Base-by-base conservation (phyloP, 1,284 basidiomycete species). In the Fomitopsis schrenkii region DNA sequence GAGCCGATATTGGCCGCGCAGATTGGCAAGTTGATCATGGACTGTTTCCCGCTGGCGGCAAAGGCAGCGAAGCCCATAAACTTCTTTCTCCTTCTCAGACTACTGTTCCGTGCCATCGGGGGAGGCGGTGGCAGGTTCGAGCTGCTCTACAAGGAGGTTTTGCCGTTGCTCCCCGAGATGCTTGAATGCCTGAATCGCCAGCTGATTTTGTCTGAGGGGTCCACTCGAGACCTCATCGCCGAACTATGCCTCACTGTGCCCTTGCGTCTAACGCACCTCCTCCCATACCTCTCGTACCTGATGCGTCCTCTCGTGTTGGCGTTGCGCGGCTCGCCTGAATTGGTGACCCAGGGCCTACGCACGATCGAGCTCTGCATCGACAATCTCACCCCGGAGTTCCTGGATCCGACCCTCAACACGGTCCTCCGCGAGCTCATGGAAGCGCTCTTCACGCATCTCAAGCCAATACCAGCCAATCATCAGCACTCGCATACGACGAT, bases 321-420 rank as follows among this genome's bases (percentile, higher is more conserved):
- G 10, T 80, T 99, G 53, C 89, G 92, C 63, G 95, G 95, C 26
- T 86, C 85, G 44, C 84, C 91, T 4, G 97, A 99, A 63, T 86
- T 98, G 55, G 93, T 99, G 61, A 91, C 94, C 50, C 97, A 99
- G 78, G 97, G 97, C 48, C 80, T 99, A 38, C 88, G 98, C 5
- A 99, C 97, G 0, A 85, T 99, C 62, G 98, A 99, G 76, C 83
- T 99, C n/a, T 99, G 97, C 77, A 98, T 99, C 72, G 98, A 99
- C 80, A 99, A 99, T 71, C 83, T 99, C 28, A 98, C 96, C 0
- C 95, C 96, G 19, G 97, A 99, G 74, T 99, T 99, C 80, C 83
- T 99, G 33, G 97, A 99, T 70, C 98, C 97, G 0, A 97, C 96
- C 2, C 87, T 99, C 71, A 93, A 89, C 64, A 95, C 94, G 0